Percentiles rank a stretch among this genome's conserved stretches.
Evolutionary conservation across 148 eudicot genomes (phyloP).

Genomic region (Chenopodium album): DNA sequence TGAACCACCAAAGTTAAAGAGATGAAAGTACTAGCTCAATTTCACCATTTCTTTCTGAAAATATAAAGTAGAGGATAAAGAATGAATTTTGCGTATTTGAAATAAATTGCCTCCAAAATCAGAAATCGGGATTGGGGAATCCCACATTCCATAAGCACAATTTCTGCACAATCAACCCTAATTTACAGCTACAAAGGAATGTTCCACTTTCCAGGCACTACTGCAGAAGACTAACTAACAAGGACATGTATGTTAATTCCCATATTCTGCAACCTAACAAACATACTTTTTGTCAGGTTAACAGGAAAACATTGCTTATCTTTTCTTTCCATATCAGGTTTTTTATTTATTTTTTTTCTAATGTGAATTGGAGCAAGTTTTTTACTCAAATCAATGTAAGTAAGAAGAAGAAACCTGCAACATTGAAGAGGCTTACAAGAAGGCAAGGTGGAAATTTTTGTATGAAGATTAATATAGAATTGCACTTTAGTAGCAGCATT

Average conservation of each 20-base stretch:
- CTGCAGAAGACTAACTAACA: neutral
- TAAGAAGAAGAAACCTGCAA: neutral
- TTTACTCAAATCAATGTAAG: neutral
- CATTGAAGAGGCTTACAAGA: neutral
- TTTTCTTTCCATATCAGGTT: neutral
- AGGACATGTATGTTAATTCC: neutral
- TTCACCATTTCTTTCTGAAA: neutral
- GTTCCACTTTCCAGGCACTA: neutral
- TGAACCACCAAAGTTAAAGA: conserved; percentile 4
- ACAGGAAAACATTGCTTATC: neutral
- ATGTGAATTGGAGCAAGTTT: neutral
- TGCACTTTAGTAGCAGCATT: neutral
- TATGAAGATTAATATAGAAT: neutral
- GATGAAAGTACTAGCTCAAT: neutral
- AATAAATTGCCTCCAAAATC: neutral
- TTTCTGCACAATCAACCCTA: neutral
- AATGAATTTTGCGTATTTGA: neutral
- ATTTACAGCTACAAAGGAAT: neutral
- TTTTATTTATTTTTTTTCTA: no score
- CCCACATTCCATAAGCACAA: neutral
- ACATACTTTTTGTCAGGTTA: neutral
- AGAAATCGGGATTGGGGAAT: neutral
- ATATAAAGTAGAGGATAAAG: neutral
- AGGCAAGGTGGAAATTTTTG: neutral
- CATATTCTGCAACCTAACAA: neutral